Evolutionary conservation across 371 early-diverging fungal species (phyloP), one percentile per base, ranked within the genome.

Genomic region (Lichtheimia ramosa): DNA sequence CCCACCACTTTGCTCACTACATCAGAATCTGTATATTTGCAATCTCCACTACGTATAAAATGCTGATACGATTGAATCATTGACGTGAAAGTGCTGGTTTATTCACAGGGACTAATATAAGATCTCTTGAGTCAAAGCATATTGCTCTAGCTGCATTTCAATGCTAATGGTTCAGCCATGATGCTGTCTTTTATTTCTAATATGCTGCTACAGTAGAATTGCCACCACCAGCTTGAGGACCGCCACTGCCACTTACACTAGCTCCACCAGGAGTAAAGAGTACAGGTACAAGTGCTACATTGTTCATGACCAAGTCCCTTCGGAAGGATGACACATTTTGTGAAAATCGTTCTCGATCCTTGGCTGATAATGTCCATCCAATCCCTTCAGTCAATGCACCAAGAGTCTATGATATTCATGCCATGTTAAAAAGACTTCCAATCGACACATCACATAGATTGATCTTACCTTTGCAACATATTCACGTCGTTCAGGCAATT

Each of bases 301-400:
- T 87, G 59, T 81, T 78, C 28, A 77, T 55, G 6, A 68, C 71
- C 49, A 85, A 69, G 28, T 88, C 86, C 23, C 89, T 74, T 59
- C 85, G 78, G 62, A 92, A 92, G 4, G 83, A 74, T 12, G 87
- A 83, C 25, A 89, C 70, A 51, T 90, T 88, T 56, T 92, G 89
- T 3, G 93, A 90, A 64, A 95, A 94, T 41, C 83, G 65, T 63
- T 95, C 94, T 14, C 92, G 81, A 71, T 92, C 93, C 48, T 74
- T 81, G 1, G 82, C 63, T 0, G 75, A 64, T 43, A 93, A 58
- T 25, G 83, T 88, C 66, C 78, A 83, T 41, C 86, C 84, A 8
- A 92, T 75, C 3, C 85, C 85, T 18, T 90, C 88, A 77, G 92
- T 80, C 41, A 95, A 71, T 34, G 75, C 75, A 48, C 73, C 66